Evolutionary conservation across 2,329 filamentous ascomycete species (phyloP), one percentile per base, ranked within the genome.

Genomic region (Neonectria hederae): DNA sequence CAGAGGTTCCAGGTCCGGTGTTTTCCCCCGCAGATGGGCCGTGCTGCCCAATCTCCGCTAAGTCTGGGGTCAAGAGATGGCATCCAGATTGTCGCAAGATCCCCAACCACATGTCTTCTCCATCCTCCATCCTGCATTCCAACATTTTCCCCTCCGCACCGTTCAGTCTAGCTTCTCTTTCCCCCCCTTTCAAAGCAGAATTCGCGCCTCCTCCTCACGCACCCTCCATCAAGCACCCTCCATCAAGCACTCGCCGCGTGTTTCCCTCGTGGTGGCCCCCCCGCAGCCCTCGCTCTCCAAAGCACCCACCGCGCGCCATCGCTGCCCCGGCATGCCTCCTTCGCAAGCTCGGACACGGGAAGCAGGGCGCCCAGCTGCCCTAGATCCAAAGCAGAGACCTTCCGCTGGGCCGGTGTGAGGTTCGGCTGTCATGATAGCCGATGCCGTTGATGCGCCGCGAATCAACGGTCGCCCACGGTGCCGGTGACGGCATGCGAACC

Each of bases 211-310:
- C 63, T 62, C 63, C 58, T 65, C 63, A 56, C 59, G 35, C 42
- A n/a, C 45, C 32, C 63, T 62, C 63, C 58, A n/a, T 65, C 63
- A 63, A 54, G 38, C 43, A 67, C 62, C 64, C 66, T 65, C 61
- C 58, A 30, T 62, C 13, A 55, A 43, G 24, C 59, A 24, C 52
- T 63, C 56, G 57, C 52, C 65, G 59, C 68, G 60, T 67, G 67
- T 63, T 72, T 72, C 49, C 72, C 72, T 73, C 72, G 72, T 74
- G 72, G 72, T 73, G 72, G 72, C 71, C n/a, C n/a, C n/a, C n/a
- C n/a, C n/a, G n/a, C n/a, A n/a, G 71, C 67, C 19, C 51, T 54
- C 51, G 55, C 45, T 22, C 43, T 53, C 52, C 28, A 28, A 13
- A 38, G 35, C 35, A 38, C 14, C 10, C 30, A 11, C 48, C 48